Evolutionary conservation across 345 rosid species (phyloP), one percentile per base, ranked within the genome.

Genomic region (Rhodomyrtus tomentosa): DNA sequence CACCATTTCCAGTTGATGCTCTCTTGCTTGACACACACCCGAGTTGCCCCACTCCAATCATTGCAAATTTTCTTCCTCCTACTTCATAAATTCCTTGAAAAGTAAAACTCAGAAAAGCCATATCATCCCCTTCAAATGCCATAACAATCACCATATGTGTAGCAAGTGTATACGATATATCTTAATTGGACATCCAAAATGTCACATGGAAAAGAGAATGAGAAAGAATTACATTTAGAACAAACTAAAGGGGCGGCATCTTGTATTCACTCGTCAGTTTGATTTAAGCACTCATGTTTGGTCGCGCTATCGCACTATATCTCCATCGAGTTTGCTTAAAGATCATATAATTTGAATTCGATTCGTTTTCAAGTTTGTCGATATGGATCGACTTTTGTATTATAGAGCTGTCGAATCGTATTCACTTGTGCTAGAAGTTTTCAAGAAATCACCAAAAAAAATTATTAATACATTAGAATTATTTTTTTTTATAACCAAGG

Each of bases 51-150:
- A 50, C 14, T 11, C 55, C 76, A 38, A 68, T 48, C 59, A 84
- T 49, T 15, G 83, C 74, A 59, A 79, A 53, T 80, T 84, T 84
- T 49, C 86, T 80, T n/a, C 76, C 86, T 48, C 86, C 86, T 45
- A 50, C 38, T 10, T 42, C 55, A 36, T 84, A 79, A 18, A 84
- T 49, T 45, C 55, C 83, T 83, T 84, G 62, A 5, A 82, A 68
- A 29, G n/a, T 45, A 22, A 18, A 5, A 68, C 18, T 68, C 42
- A 32, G 0, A 62, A 62, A 62, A 62, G 42, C 42, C 74, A 62
- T 29, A 29, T 32, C 21, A 32, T 62, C 74, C 74, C 22, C 42
- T 10, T 62, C 22, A 7, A 62, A 62, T 29, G 74, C 22, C 22
- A 32, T 62, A 27, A 59, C 40, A 15, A 59, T 29, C 29, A 59